These are phyloP conservation scores for Phylloporus scabripes DNA, from an alignment of 768 basidiomycete genomes.

Conservation along the genomic window DNA sequence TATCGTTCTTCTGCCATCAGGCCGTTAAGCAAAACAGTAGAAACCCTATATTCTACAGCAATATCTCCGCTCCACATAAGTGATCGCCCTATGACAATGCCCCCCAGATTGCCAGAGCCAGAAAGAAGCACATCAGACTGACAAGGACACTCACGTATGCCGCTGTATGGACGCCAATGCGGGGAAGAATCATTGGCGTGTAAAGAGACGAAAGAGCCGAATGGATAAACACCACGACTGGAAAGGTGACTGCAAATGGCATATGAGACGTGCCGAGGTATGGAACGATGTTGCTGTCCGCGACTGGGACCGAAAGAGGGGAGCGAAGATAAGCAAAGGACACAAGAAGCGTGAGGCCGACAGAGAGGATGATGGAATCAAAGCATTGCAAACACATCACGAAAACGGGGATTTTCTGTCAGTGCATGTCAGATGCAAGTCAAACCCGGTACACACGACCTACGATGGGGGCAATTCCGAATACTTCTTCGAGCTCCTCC, in stretches of 20 bases:
- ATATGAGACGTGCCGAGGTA: conserved; percentile 28
- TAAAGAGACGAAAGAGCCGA: conserved; percentile 57
- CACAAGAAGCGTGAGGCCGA: conserved; percentile 52
- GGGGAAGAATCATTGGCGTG: conserved; percentile 60
- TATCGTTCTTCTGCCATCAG: background rate
- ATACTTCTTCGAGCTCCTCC: conserved; percentile 74
- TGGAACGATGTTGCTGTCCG: conserved; percentile 12
- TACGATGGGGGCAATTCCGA: conserved; percentile 76
- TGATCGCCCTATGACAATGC: conserved; percentile 41
- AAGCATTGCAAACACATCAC: conserved; percentile 72
- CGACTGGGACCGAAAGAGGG: conserved; percentile 34
- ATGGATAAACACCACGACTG: conserved; percentile 44
- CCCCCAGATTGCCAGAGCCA: conserved; percentile 69
- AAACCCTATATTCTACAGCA: background rate
- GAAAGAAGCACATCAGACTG: conserved; percentile 64
- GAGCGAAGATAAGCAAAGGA: conserved; percentile 59
- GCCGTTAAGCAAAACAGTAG: conserved; percentile 7
- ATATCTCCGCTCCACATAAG: background rate
- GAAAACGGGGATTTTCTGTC: conserved; percentile 71
- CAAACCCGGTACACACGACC: conserved; percentile 27
- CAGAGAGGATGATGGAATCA: conserved; percentile 63
- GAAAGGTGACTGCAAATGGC: conserved; percentile 37
- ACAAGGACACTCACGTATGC: conserved; percentile 67
- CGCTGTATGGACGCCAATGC: conserved; percentile 69
- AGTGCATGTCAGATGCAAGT: conserved; percentile 3